phyloP scores from a whole-genome alignment of 805 yeast species.

The Metschnikowia orientalis region DNA sequence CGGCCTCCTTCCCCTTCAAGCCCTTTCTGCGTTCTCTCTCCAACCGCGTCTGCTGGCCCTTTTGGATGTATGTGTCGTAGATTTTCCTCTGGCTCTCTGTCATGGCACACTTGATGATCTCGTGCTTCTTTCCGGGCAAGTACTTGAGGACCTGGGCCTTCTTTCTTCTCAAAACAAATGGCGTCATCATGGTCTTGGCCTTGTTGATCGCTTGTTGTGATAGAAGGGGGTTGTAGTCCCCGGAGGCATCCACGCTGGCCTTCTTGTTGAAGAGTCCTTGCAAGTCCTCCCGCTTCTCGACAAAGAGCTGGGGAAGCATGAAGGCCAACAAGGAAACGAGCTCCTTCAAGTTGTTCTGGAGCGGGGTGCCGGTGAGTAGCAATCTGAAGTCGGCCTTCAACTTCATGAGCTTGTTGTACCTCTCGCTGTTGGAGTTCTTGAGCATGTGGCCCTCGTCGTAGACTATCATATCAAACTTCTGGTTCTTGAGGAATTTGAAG shows the following conservation, averaged over 20 bases:
- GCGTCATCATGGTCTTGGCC: slow-evolving; percentile 98
- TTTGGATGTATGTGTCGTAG: slow-evolving; percentile 56
- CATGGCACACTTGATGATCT: slow-evolving; percentile 63
- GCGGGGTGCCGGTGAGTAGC: slow-evolving; percentile 91
- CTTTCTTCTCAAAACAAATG: slow-evolving; percentile 87
- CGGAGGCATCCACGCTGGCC: slow-evolving; percentile 58
- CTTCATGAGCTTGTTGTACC: slow-evolving; percentile 83
- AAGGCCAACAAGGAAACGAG: slow-evolving; percentile 86
- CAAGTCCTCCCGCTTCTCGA: slow-evolving; percentile 76
- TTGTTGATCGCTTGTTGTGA: slow-evolving; percentile 88
- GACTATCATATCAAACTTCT: slow-evolving; percentile 79
- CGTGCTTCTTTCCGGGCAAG: slow-evolving; percentile 71
- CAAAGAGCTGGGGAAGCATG: slow-evolving; percentile 79
- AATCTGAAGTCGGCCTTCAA: slow-evolving; percentile 80
- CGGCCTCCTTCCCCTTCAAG: slow-evolving; percentile 34
- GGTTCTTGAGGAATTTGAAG: slow-evolving; percentile 67
- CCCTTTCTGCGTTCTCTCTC: slow-evolving; percentile 43
- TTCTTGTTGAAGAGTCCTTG: slow-evolving; percentile 82
- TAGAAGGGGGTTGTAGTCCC: slow-evolving; percentile 67
- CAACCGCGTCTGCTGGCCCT: slow-evolving; percentile 35
- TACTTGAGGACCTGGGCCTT: slow-evolving; percentile 90
- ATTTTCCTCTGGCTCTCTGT: slow-evolving; percentile 49
- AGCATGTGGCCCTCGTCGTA: slow-evolving; percentile 98
- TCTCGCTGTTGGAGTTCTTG: slow-evolving; percentile 81
- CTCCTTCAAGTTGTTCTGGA: slow-evolving; percentile 89